These are phyloP conservation scores for Ophiocordyceps sinensis DNA, from an alignment of 2,329 filamentous ascomycete species.

Conservation along the genomic window DNA sequence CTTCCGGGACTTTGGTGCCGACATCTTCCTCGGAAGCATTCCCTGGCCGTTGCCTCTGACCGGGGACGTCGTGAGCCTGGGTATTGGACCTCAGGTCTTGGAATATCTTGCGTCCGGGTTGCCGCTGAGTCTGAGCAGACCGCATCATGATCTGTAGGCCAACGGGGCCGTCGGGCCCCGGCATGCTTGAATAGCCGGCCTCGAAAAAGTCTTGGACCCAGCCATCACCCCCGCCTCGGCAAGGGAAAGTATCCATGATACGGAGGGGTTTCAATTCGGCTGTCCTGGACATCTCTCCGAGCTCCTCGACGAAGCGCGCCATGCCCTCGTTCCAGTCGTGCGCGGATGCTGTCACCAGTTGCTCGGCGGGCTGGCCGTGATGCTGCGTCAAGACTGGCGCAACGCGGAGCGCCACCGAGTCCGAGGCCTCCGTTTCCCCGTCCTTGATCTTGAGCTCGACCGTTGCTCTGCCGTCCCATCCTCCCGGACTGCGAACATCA, in stretches of 20 bases:
- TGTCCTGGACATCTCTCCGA: conserved; percentile 4
- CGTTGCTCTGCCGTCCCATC: conserved; percentile 15
- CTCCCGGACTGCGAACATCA: conserved; percentile 9
- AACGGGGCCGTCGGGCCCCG: conserved; percentile 17
- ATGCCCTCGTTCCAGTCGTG: conserved; percentile 1
- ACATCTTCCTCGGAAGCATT: too few relatives aligned
- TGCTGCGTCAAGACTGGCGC: conserved; percentile 24
- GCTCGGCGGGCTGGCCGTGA: conserved; percentile 15
- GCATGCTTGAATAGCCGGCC: conserved; percentile 22
- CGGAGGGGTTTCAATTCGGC: conserved; percentile 7
- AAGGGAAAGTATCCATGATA: too few relatives aligned
- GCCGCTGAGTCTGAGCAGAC: too few relatives aligned
- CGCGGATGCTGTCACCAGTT: conserved; percentile 11
- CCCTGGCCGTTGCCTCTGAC: too few relatives aligned
- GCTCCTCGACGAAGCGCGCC: conserved; percentile 7
- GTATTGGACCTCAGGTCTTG: too few relatives aligned
- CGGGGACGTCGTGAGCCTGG: too few relatives aligned
- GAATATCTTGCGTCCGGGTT: too few relatives aligned
- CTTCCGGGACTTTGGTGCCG: too few relatives aligned
- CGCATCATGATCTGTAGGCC: conserved; percentile 18
- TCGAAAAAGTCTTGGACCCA: conserved; percentile 26
- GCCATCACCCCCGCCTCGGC: too few relatives aligned
- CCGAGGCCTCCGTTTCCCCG: conserved; percentile 5
- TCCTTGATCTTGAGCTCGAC: conserved; percentile 15
- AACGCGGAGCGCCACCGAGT: conserved; percentile 17